Conservation (phyloP, 2,329 filamentous ascomycete species). For the Epicoccum sorghinum region DNA sequence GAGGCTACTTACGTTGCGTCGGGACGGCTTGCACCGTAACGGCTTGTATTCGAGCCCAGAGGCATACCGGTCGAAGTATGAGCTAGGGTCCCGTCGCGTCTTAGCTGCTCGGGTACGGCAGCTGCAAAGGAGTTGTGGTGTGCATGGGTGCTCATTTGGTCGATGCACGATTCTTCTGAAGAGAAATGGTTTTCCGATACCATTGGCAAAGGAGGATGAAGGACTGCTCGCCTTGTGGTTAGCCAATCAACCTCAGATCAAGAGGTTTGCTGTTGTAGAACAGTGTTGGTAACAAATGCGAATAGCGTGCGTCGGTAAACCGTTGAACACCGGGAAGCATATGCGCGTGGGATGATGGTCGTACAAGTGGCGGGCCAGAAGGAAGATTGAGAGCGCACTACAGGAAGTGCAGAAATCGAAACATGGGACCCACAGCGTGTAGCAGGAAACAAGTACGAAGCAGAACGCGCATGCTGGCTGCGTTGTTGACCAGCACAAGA, state of each 20-base stretch:
- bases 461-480: conserved; percentile 30
- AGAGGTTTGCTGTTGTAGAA: conserved; percentile 37
- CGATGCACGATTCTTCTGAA: conserved; percentile 54
- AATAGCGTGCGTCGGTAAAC: conserved; percentile 45
- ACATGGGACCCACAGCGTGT: conserved; percentile 38
- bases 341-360: conserved; percentile 41
- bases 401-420: conserved; percentile 36
- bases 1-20: conserved; percentile 61
- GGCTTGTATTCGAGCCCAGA: conserved; percentile 55
- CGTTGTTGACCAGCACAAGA: conserved; percentile 39
- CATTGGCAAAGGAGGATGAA: conserved; percentile 51
- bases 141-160: conserved; percentile 53
- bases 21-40: conserved; percentile 60
- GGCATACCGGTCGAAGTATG: conserved; percentile 54
- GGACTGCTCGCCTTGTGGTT: conserved; percentile 51
- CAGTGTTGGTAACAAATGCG: conserved; percentile 46
- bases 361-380: conserved; percentile 43
- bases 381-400: conserved; percentile 43
- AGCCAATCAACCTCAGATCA: conserved; percentile 45
- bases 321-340: conserved; percentile 27
- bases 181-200: conserved; percentile 52
- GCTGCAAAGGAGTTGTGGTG: conserved; percentile 52
- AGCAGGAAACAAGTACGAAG: conserved; percentile 32
- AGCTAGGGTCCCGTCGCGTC: conserved; percentile 57
- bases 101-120: conserved; percentile 55